Evolutionary conservation across 1,284 basidiomycete genomes (phyloP), one percentile per base, ranked within the genome.

Genomic region (Cystobasidiaceae sp.): DNA sequence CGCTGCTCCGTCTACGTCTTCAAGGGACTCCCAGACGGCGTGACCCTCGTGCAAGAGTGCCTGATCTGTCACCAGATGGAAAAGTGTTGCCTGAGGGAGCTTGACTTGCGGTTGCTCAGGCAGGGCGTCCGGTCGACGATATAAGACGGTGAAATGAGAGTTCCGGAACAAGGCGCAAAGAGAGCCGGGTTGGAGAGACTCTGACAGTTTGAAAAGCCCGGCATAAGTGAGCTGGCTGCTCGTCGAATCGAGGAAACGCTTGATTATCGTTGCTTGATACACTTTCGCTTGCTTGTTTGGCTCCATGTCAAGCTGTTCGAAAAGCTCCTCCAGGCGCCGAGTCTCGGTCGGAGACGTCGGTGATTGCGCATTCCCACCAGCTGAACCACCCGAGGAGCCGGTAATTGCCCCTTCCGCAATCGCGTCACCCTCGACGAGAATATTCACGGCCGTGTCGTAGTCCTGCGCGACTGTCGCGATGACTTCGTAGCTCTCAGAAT

Each of bases 151-250:
- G 9, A 96, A 84, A 72, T 94, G 92, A 0, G 89, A 90, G 77
- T 86, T 90, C 65, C 92, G 85, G 81, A 93, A 94, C 63, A 93
- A 83, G 1, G 89, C 44, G 68, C 70, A 66, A 66, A 74, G 67
- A 11, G 69, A 65, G 86, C 72, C 71, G 1, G 74, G 72, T 6
- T 72, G 67, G 27, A 78, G 67, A 6, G 69, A 67, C 23, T 71
- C 70, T 21, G 71, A 70, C n/a, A 78, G 70, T 3, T 75, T 74
- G 43, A 78, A 78, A n/a, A 81, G 74, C 9, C 80, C 92, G 56
- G 89, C 82, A 72, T 93, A 93, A 0, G 90, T 93, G 67, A 94
- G 78, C 74, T 94, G 91, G 1, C 89, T 90, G 56, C 83, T 81
- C 0, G 87, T 86, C 25, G 78, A 77, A 55, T 88, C 83, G 49